A percentile compares a stretch with the other conserved stretches of the same genome.
These are phyloP conservation scores for Aspergillus carlsbadensis DNA, from an alignment of 495 filamentous ascomycete species.

Conservation along the genomic window DNA sequence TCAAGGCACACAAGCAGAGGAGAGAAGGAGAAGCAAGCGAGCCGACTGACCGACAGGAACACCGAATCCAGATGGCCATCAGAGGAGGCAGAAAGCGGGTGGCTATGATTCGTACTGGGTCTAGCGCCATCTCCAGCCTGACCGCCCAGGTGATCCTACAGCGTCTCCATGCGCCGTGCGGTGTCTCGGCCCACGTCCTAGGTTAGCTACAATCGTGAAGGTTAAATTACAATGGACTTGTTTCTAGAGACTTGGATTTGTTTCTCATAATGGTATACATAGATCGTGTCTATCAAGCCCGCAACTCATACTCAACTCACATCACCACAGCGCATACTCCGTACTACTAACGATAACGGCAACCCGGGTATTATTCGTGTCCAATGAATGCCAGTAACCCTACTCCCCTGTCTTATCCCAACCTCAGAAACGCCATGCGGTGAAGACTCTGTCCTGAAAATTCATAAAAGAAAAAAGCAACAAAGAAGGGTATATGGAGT, in stretches of 20 bases:
- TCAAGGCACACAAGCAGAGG: conserved; percentile 6
- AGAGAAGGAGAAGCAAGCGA: conserved; percentile 2
- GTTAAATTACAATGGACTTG: too few species aligned
- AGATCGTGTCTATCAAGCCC: neutral
- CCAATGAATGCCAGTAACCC: conserved; percentile 9
- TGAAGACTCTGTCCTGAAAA: conserved; percentile 12
- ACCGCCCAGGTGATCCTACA: conserved; percentile 21
- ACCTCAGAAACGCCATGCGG: conserved; percentile 21
- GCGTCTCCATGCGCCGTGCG: too few species aligned
- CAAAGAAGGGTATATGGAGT: conserved; percentile 12
- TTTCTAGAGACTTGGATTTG: neutral
- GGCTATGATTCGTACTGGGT: conserved; percentile 8
- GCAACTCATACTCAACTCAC: neutral
- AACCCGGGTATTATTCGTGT: conserved; percentile 18
- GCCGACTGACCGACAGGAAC: conserved; percentile 2
- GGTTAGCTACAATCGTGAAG: too few species aligned
- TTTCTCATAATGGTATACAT: conserved; percentile 4
- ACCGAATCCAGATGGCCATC: neutral
- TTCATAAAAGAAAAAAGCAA: conserved; percentile 8
- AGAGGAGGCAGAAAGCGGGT: conserved; percentile 30
- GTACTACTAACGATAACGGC: neutral
- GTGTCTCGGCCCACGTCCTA: too few species aligned
- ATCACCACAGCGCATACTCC: neutral
- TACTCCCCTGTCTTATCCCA: neutral
- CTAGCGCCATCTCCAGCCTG: conserved; percentile 23